Conservation (phyloP, 2,329 filamentous ascomycete genomes). For the Celoporthe dispersa region DNA sequence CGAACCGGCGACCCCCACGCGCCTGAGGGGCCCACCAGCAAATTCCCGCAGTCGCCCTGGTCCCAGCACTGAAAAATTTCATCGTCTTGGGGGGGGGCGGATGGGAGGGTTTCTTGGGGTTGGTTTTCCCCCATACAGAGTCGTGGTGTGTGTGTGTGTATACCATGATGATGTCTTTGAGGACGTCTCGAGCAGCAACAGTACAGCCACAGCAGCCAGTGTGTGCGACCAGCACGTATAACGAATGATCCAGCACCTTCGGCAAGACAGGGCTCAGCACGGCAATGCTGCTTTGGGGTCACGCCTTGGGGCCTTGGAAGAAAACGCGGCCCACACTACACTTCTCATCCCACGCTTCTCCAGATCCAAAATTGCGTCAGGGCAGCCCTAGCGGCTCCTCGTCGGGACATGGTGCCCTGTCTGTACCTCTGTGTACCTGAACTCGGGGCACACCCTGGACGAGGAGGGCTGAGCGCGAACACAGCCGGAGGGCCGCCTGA, state of each 20-base stretch:
- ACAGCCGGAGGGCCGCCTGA: conserved; percentile 19
- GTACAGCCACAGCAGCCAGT: not conserved
- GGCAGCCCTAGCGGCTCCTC: conserved; percentile 20
- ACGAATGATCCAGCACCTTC: too few relatives aligned
- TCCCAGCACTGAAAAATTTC: conserved; percentile 19
- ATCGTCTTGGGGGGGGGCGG: not conserved
- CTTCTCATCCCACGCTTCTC: conserved; percentile 29
- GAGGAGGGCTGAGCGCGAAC: conserved; percentile 4
- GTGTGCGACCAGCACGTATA: not conserved
- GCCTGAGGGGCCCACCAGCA: conserved; percentile 9
- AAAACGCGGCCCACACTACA: conserved; percentile 26
- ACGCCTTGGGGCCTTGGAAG: conserved; percentile 17
- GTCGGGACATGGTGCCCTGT: conserved; percentile 9
- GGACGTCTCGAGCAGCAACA: not conserved
- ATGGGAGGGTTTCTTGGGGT: not conserved
- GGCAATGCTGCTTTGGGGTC: not conserved
- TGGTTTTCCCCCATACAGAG: not conserved
- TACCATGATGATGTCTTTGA: not conserved
- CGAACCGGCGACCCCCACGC: conserved; percentile 24
- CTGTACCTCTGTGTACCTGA: conserved; percentile 26
- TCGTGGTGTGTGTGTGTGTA: not conserved
- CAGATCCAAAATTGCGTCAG: conserved; percentile 31
- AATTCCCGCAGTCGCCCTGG: conserved; percentile 12
- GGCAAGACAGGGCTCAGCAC: not conserved
- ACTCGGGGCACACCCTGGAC: conserved; percentile 4